Percentiles rank a stretch among this genome's conserved stretches.
Evolutionary conservation across 352 stramenopile genomes (phyloP).

Genomic region (Peronospora destructor): DNA sequence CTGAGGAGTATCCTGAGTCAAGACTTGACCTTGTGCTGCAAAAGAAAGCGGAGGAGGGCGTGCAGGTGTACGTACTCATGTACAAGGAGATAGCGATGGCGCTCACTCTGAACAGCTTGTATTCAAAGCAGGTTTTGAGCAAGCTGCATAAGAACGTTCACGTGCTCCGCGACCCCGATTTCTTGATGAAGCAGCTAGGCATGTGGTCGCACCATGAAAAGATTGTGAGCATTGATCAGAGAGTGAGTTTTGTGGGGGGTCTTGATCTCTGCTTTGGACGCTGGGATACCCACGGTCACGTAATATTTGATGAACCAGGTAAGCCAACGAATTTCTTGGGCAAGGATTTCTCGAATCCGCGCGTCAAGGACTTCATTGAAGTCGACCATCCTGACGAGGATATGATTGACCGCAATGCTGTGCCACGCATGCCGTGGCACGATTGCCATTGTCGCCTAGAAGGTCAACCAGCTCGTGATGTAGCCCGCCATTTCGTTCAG

Average conservation of each 20-base stretch:
- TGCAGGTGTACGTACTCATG: conserved; percentile 88
- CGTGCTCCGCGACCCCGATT: conserved; percentile 85
- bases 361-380: conserved; percentile 80
- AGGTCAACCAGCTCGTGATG: conserved; percentile 70
- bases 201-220: conserved; percentile 91
- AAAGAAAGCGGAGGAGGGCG: conserved; percentile 72
- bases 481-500: conserved; percentile 82
- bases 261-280: conserved; percentile 87
- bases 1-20: conserved; percentile 48
- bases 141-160: conserved; percentile 75
- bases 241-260: conserved; percentile 84
- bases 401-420: conserved; percentile 59
- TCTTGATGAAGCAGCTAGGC: conserved; percentile 81
- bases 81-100: conserved; percentile 87
- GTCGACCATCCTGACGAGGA: conserved; percentile 68
- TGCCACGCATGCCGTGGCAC: conserved; percentile 84
- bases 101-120: conserved; percentile 80
- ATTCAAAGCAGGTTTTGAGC: conserved; percentile 63
- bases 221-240: conserved; percentile 86
- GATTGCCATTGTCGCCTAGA: conserved; percentile 77
- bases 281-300: conserved; percentile 69
- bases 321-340: conserved; percentile 56
- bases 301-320: conserved; percentile 56
- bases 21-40: conserved; percentile 57
- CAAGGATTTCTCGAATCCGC: conserved; percentile 83